These are phyloP conservation scores for Pythium chondricola DNA, from an alignment of 352 stramenopile genomes.

Conservation along the genomic window DNA sequence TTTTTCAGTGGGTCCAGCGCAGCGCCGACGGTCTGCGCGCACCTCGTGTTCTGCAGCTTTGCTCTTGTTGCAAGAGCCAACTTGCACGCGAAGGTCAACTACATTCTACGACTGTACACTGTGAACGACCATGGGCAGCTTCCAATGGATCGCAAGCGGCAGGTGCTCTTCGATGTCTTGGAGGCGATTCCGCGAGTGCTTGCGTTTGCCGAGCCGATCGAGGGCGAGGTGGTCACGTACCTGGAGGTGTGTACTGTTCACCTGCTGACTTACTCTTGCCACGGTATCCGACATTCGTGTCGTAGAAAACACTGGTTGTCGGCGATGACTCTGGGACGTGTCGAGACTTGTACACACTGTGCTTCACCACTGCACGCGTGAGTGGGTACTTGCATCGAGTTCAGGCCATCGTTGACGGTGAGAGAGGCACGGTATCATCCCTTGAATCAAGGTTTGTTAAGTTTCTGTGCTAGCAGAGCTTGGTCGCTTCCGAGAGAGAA, in stretches of 20 bases:
- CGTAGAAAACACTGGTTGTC: constrained; percentile 35
- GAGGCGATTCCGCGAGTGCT: constrained; percentile 35
- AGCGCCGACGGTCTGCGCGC: constrained; percentile 31
- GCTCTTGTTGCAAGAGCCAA: constrained; percentile 44
- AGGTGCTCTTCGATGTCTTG: constrained; percentile 39
- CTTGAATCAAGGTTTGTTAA: too few relatives aligned
- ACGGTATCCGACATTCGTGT: not conserved
- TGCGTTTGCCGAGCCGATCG: constrained; percentile 26
- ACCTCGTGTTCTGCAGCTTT: constrained; percentile 53
- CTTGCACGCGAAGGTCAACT: constrained; percentile 51
- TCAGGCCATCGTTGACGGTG: constrained; percentile 40
- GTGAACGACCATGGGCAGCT: constrained; percentile 32
- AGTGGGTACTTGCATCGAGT: constrained; percentile 52
- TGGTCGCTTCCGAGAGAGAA: too few relatives aligned
- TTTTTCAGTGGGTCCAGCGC: constrained; percentile 36
- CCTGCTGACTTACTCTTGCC: not conserved
- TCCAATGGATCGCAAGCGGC: constrained; percentile 29
- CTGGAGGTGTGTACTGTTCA: constrained; percentile 22
- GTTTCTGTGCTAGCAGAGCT: too few relatives aligned
- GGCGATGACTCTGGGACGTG: constrained; percentile 33
- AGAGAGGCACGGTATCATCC: too few relatives aligned
- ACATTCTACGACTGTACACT: constrained; percentile 52
- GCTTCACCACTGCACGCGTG: constrained; percentile 49
- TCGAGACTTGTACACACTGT: constrained; percentile 45
- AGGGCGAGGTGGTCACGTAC: constrained; percentile 17